Evolutionary conservation across 2,329 filamentous ascomycete species (phyloP).

Genomic region (Nemania sp.): DNA sequence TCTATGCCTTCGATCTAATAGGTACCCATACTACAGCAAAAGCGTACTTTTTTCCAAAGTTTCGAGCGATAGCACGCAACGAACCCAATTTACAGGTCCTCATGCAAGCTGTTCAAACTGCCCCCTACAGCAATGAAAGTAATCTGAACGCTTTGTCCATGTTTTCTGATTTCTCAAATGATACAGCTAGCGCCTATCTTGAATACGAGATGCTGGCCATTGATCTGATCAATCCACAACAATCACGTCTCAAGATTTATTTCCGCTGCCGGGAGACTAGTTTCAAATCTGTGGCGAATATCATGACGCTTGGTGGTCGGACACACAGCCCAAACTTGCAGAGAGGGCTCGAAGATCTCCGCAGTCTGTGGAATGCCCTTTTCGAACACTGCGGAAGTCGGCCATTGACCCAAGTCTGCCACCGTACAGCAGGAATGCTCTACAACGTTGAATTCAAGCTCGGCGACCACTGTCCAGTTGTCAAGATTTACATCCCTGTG

Average conservation of each 20-base stretch:
- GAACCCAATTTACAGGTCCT: constrained; percentile 12
- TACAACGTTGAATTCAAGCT: constrained; percentile 23
- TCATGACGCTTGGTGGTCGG: constrained; percentile 17
- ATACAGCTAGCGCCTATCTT: neutral
- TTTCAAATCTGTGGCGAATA: constrained; percentile 6
- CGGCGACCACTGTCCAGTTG: constrained; percentile 5
- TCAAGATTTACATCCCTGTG: constrained; percentile 23
- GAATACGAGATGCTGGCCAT: constrained; percentile 24
- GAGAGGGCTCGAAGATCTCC: constrained; percentile 13
- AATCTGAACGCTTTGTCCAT: constrained; percentile 5
- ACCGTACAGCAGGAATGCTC: constrained; percentile 22
- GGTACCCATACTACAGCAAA: constrained; percentile 6
- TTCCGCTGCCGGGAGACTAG: constrained; percentile 16
- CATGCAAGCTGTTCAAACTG: neutral
- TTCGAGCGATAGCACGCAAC: neutral
- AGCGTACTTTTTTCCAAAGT: constrained; percentile 19
- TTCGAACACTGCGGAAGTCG: neutral
- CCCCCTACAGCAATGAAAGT: neutral
- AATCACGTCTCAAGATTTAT: constrained; percentile 22
- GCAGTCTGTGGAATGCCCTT: constrained; percentile 12
- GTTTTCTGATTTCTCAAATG: constrained; percentile 11
- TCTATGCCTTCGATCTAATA: constrained; percentile 20
- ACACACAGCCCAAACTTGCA: neutral
- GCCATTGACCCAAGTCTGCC: neutral
- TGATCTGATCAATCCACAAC: constrained; percentile 13